Percentiles rank a stretch among this genome's conserved stretches.
Evolutionary conservation across 192 early-diverging fungal genomes (phyloP).

Genomic region (Mortierella claussenii): DNA sequence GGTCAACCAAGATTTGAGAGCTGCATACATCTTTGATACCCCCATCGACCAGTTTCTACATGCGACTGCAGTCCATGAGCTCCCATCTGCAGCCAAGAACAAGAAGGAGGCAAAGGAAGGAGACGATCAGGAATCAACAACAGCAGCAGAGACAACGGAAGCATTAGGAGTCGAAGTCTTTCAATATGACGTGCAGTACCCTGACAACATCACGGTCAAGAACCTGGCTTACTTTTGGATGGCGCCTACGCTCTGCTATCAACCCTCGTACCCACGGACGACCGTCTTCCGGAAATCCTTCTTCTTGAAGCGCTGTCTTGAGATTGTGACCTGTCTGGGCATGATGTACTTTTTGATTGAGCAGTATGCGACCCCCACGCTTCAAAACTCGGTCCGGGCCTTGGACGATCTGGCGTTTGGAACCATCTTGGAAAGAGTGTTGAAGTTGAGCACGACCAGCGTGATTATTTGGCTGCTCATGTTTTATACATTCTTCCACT

Average conservation of each 20-base stretch:
- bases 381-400: slow-evolving; percentile 79
- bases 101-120: neutral
- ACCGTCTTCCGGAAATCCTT: slow-evolving; percentile 72
- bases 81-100: slow-evolving; percentile 12
- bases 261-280: slow-evolving; percentile 83
- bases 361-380: slow-evolving; percentile 84
- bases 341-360: slow-evolving; percentile 85
- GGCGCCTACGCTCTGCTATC: slow-evolving; percentile 90
- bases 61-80: slow-evolving; percentile 31
- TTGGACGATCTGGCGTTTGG: slow-evolving; percentile 74
- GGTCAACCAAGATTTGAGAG: slow-evolving; percentile 81
- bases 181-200: slow-evolving; percentile 72
- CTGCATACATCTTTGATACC: slow-evolving; percentile 63
- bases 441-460: slow-evolving; percentile 83
- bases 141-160: neutral
- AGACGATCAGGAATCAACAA: neutral
- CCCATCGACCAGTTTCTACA: slow-evolving; percentile 28
- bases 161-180: slow-evolving; percentile 40
- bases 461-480: slow-evolving; percentile 91
- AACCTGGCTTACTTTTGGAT: slow-evolving; percentile 82
- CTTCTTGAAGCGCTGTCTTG: slow-evolving; percentile 82
- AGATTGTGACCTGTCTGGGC: slow-evolving; percentile 71
- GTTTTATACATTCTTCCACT: slow-evolving; percentile 89
- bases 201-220: slow-evolving; percentile 72
- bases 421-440: slow-evolving; percentile 81